phyloP scores from a whole-genome alignment of 1,139 yeast species.

The Candida dubliniensis region DNA sequence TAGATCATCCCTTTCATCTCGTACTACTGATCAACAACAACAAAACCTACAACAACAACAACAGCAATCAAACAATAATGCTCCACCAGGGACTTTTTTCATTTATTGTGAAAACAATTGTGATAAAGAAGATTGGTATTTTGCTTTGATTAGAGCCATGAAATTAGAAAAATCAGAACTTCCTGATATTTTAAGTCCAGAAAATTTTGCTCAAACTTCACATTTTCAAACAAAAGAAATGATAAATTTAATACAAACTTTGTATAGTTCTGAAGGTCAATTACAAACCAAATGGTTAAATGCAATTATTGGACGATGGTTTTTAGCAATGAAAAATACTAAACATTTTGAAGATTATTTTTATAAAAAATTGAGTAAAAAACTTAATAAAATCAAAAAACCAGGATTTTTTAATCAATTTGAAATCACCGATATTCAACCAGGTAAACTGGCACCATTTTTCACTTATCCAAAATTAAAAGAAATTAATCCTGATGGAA shows the following conservation, averaged over 20 bases:
- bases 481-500: slow-evolving; percentile 80
- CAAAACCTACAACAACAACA: neutral
- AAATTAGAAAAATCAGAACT: slow-evolving; percentile 31
- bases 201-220: slow-evolving; percentile 64
- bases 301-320: slow-evolving; percentile 79
- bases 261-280: slow-evolving; percentile 82
- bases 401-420: slow-evolving; percentile 89
- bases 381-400: slow-evolving; percentile 73
- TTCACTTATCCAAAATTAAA: slow-evolving; percentile 70
- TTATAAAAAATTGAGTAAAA: slow-evolving; percentile 61
- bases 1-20: slow-evolving; percentile 1
- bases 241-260: slow-evolving; percentile 68
- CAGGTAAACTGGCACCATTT: slow-evolving; percentile 81
- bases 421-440: slow-evolving; percentile 65
- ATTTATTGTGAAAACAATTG: slow-evolving; percentile 73
- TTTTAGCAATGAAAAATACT: slow-evolving; percentile 74
- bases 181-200: slow-evolving; percentile 26
- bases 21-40: neutral
- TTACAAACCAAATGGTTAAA: slow-evolving; percentile 87
- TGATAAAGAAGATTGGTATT: slow-evolving; percentile 92
- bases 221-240: slow-evolving; percentile 72
- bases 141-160: slow-evolving; percentile 75
- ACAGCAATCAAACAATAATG: slow-evolving; percentile 17
- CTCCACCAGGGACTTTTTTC: slow-evolving; percentile 63
- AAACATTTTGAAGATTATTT: slow-evolving; percentile 59